Conservation (phyloP, 2,329 filamentous ascomycete genomes). For the Nemania sp. region DNA sequence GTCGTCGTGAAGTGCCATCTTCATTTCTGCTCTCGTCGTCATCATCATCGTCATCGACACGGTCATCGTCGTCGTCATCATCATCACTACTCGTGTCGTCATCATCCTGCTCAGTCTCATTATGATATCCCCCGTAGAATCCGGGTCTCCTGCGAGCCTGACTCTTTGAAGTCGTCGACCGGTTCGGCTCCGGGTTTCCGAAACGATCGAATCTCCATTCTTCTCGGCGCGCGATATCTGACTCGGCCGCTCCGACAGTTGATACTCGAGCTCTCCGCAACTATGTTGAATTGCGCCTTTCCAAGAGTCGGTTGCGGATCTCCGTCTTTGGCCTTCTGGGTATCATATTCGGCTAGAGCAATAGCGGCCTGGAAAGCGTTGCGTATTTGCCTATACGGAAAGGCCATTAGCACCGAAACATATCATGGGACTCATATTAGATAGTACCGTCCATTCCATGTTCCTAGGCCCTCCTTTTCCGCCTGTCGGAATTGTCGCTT, state of each 20-base stretch:
- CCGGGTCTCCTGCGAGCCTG: background rate
- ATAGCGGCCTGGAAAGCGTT: slow-evolving; percentile 24
- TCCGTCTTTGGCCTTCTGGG: slow-evolving; percentile 6
- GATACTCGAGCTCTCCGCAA: slow-evolving; percentile 25
- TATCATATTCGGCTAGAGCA: slow-evolving; percentile 16
- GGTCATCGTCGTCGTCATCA: background rate
- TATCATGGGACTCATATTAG: background rate
- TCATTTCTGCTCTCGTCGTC: background rate
- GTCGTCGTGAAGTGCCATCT: background rate
- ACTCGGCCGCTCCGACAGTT: slow-evolving; percentile 10
- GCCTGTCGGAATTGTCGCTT: slow-evolving; percentile 17
- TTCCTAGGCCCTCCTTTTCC: slow-evolving; percentile 17
- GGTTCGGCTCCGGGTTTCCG: background rate
- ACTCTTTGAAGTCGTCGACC: background rate
- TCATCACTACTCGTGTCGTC: background rate
- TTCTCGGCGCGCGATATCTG: slow-evolving; percentile 15
- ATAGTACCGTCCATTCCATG: slow-evolving; percentile 22
- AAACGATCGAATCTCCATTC: slow-evolving; percentile 18
- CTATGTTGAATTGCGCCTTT: slow-evolving; percentile 10
- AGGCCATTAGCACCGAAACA: background rate
- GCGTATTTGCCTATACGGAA: slow-evolving; percentile 17
- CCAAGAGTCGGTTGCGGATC: slow-evolving; percentile 9
- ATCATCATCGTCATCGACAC: background rate
- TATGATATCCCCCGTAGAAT: background rate
- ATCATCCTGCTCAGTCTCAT: background rate